A percentile compares a stretch with the other conserved stretches of the same genome.
These are phyloP conservation scores for Botrytis aclada DNA, from an alignment of 2,329 filamentous ascomycete species.

Conservation along the genomic window DNA sequence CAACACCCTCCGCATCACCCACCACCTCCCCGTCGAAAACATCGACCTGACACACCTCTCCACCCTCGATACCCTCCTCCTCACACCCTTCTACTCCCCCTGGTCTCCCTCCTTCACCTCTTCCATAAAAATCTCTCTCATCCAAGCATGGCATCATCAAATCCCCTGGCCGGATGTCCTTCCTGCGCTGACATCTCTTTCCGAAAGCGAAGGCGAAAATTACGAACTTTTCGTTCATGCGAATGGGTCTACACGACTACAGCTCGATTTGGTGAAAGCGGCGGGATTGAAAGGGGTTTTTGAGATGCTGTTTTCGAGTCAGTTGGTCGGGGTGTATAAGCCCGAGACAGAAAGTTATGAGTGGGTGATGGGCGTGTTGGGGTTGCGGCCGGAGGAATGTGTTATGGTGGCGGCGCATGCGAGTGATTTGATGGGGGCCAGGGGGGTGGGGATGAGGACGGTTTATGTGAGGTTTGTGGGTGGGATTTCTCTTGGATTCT, in stretches of 20 bases:
- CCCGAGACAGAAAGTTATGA: not conserved
- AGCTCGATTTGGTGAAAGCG: not conserved
- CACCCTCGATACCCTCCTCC: not conserved
- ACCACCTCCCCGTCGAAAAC: not conserved
- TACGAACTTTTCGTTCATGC: not conserved
- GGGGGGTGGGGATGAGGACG: not conserved
- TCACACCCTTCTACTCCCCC: not conserved
- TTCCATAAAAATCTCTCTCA: not conserved
- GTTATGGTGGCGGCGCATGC: not conserved
- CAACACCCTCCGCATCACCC: not conserved
- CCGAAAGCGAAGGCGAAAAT: fast-evolving
- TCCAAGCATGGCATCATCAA: not conserved
- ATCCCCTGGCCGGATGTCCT: not conserved
- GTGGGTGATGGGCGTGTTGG: not conserved
- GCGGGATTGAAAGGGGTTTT: not conserved
- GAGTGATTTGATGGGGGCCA: not conserved
- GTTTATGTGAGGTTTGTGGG: not conserved
- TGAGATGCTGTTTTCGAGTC: not conserved
- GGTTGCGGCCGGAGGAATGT: not conserved
- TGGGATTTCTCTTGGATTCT: not conserved
- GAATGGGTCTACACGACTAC: not conserved
- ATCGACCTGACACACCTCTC: not conserved
- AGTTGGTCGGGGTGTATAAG: not conserved
- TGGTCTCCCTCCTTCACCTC: not conserved
- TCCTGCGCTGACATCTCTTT: not conserved